Evolutionary conservation across 2,329 filamentous ascomycete species (phyloP).

Genomic region (Xylariaceae sp.): DNA sequence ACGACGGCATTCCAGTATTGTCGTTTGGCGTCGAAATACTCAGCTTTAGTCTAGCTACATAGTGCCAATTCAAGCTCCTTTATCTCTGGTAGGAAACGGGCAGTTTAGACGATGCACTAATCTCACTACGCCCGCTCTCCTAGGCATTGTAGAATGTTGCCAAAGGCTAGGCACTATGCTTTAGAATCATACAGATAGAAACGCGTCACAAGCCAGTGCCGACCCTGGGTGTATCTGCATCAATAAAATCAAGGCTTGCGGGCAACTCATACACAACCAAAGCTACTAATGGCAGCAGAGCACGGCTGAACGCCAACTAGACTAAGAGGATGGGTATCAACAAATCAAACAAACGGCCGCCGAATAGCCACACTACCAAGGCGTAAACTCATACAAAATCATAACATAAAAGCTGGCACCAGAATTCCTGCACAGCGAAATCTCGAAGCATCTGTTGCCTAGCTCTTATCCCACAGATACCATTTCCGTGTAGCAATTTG

Average conservation of each 20-base stretch:
- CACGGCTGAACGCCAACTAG: neutral
- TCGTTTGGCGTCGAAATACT: too few species aligned
- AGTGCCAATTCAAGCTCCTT: too few species aligned
- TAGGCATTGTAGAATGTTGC: neutral
- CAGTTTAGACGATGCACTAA: too few species aligned
- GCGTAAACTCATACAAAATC: neutral
- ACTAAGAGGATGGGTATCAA: neutral
- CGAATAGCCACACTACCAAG: neutral
- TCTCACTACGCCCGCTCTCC: too few species aligned
- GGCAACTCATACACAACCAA: neutral
- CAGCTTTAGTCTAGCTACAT: too few species aligned
- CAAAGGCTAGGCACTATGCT: neutral
- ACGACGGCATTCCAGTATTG: too few species aligned
- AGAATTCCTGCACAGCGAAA: neutral
- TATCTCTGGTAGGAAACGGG: too few species aligned
- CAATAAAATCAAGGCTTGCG: too few species aligned
- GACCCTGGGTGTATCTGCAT: neutral
- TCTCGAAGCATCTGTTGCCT: neutral
- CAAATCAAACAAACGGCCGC: neutral
- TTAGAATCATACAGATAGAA: neutral
- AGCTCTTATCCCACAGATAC: conserved; percentile 21
- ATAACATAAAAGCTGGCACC: neutral
- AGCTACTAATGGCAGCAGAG: neutral
- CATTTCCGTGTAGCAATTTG: conserved; percentile 26
- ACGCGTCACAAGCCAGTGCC: neutral